Evolutionary conservation across 2,329 filamentous ascomycete genomes (phyloP), one percentile per base, ranked within the genome.

Genomic region (Bisporella sp.): DNA sequence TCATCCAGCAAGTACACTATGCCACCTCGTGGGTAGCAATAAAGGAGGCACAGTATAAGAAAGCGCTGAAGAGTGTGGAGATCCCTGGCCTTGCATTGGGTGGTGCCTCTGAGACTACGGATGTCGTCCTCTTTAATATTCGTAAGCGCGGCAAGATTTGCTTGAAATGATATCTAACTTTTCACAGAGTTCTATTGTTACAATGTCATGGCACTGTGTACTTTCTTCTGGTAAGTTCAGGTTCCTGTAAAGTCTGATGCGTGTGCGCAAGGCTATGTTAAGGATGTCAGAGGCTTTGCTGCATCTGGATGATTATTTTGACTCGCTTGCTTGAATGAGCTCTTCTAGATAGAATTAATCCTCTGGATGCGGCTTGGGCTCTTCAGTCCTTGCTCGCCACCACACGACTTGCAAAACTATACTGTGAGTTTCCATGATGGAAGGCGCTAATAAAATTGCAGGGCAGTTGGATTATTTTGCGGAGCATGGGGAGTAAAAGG

Each of bases 101-200:
- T 6, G 71, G 71, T 12, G 62, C 65, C 8, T 71, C 71, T 5
- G 63, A 64, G 5, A 69, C 68, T 4, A 41, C 71, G 4, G 73
- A 76, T 48, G 61, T 71, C 5, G 63, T 68, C 0, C 60, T 77
- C 2, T 76, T 71, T 54, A 75, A 72, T 50, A 74, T 76, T 52
- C 74, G 73, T 75, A 61, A 46, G 72, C 9, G 3, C 31, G 37
- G 32, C 6, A 4, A 28, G n/a, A 33, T 39, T 12, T 29, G 45
- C 28, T 7, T 31, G 37, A 12, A 30, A 35, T 8, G 41, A 35
- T 12, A 41, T 61, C 53, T 41, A 6, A 48, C 28, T 35, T 31
- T 49, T 29, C 53, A 1, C 45, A 77, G 74, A 76, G 57, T 75
- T 71, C 46, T 76, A 75, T 52, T 68, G 66, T 31, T 77, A 77